Evolutionary conservation across 2,329 filamentous ascomycete species (phyloP), one percentile per base, ranked within the genome.

Genomic region (Rachicladosporium sp.): DNA sequence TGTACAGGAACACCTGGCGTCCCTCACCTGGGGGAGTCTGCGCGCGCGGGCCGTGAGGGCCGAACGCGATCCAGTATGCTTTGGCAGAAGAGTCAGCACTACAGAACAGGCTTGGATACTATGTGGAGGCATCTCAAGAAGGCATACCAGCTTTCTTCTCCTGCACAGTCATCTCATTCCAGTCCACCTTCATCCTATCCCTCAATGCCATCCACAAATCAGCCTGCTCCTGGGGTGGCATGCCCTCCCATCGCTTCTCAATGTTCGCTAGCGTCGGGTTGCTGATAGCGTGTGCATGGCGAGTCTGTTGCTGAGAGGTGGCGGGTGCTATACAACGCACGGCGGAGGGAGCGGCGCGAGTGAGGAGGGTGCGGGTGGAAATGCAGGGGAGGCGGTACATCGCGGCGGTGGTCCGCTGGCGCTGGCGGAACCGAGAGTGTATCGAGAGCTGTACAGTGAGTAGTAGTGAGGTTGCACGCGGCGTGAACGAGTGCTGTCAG

Each of bases 21-120:
- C 73, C 74, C 74, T 95, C 89, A 57, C 85, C 89, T 51, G 91
- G 82, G 46, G 89, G 85, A 51, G 82, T 65, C 47, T 73, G 69
- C 52, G 89, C 80, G 56, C 91, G 89, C 55, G 91, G 91, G 43
- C 91, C 91, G 67, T 98, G 91, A 59, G 88, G 80, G 51, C 91
- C 91, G 62, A 98, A 98, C 51, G 91, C 88, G 60, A 98, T 94
- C 81, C 84, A 98, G 78, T 96, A 98, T 50, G 91, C 91, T 19
- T 19, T 19, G 15, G 15, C 15, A 19, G 15, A 19, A 19, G 15
- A 19, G 15, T 19, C 15, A 19, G 15, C 15, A 19, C 15, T 19
- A 19, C 15, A 19, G 15, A 19, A 19, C 15, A 19, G 15, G 15
- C 15, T 19, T 19, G 15, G 15, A 19, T 19, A 19, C 15, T 19